These are phyloP conservation scores for Cystobasidium onofrii DNA, from an alignment of 768 basidiomycete species.

Conservation along the genomic window DNA sequence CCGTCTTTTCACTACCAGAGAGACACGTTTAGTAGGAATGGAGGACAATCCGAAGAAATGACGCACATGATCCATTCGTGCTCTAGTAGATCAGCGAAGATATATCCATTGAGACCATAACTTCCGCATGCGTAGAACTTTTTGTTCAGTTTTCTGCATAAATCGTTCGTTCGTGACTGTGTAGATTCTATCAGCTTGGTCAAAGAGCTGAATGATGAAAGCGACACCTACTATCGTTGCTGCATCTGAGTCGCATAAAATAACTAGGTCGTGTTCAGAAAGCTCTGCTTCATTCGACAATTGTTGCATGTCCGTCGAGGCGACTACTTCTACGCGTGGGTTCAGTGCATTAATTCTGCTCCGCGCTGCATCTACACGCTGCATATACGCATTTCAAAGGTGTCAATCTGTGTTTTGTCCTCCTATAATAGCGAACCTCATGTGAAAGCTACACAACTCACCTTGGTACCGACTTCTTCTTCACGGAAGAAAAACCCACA, in stretches of 20 bases:
- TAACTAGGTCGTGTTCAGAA: slow-evolving; percentile 55
- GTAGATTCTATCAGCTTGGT: slow-evolving; percentile 33
- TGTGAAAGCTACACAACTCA: slow-evolving; percentile 44
- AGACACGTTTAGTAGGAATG: background rate
- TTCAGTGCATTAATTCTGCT: slow-evolving; percentile 80
- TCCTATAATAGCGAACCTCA: background rate
- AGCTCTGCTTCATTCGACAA: slow-evolving; percentile 53
- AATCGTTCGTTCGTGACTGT: slow-evolving; percentile 68
- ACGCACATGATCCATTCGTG: slow-evolving; percentile 84
- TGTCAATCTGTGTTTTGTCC: background rate
- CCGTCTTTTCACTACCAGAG: slow-evolving; percentile 16
- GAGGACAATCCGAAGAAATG: no score
- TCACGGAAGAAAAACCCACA: slow-evolving; percentile 89
- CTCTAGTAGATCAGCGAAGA: slow-evolving; percentile 81
- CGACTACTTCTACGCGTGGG: slow-evolving; percentile 76
- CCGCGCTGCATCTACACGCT: slow-evolving; percentile 82
- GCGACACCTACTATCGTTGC: slow-evolving; percentile 34
- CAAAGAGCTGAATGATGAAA: background rate
- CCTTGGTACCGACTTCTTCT: slow-evolving; percentile 82
- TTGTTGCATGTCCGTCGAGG: slow-evolving; percentile 52
- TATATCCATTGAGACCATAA: slow-evolving; percentile 83
- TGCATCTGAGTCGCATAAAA: slow-evolving; percentile 44
- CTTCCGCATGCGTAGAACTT: slow-evolving; percentile 88
- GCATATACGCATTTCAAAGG: slow-evolving; percentile 11
- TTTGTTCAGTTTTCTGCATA: slow-evolving; percentile 64